Evolutionary conservation across 1,284 basidiomycete species (phyloP), one percentile per base, ranked within the genome.

Genomic region (Heterobasidion occidentale): DNA sequence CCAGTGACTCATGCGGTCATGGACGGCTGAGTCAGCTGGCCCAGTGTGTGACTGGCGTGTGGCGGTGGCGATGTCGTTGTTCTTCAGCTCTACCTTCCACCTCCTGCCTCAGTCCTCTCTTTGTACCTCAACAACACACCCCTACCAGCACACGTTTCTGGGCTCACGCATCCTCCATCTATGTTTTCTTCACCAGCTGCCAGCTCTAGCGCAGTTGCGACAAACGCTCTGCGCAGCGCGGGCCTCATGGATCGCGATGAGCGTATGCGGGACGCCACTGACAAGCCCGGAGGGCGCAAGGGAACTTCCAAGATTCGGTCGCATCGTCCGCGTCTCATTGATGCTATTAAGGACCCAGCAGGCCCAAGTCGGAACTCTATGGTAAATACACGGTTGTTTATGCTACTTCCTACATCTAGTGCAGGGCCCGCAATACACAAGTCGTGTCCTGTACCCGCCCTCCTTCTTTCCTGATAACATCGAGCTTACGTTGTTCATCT

Each of bases 211-310:
- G 68, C 76, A 38, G 70, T 90, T 34, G 84, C 81, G 34, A 63
- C 76, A 56, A 82, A 70, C 56, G 81, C 85, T 33, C 72, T 89
- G 33, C 82, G 83, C 59, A 79, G 71, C 52, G 86, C 84, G 2
- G 88, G 88, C 47, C 81, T 89, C 64, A 83, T 85, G 60, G 87
- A 89, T 74, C 74, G 79, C 57, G 87, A 90, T 67, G 74, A 81
- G 55, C 78, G 74, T 63, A 90, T 90, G 87, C 79, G 79, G 58
- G 87, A 90, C 63, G 71, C 74, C 38, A 75, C 77, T 14, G 83
- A 86, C 70, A 83, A 75, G 61, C 84, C 83, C 3, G 84, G 83
- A 53, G 85, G 85, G 15, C 78, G 86, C 61, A 90, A 89, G 68
- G 80, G 79, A 46, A 62, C 75, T 15, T 74, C 76, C 51, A 86